A percentile compares a stretch with the other conserved stretches of the same genome.
phyloP scores from a whole-genome alignment of 140 eudicot genomes.

The Senecio squalidus region DNA sequence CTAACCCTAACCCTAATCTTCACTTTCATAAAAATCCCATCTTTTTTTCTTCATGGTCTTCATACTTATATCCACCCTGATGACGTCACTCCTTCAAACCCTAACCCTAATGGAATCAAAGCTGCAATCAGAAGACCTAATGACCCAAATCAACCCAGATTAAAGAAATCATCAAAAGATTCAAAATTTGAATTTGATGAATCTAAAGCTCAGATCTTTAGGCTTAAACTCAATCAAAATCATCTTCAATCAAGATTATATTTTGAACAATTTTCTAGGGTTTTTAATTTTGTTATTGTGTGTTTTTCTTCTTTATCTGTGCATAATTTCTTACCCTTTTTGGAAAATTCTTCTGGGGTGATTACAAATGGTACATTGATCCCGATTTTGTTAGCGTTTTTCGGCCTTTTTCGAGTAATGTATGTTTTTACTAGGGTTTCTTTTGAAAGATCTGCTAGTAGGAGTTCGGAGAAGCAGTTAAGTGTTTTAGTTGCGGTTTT shows the following conservation, averaged over 20 bases:
- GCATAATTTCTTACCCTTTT: conserved; percentile 36
- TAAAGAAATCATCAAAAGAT: conserved; percentile 58
- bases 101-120: conserved; percentile 41
- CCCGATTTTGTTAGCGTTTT: conserved; percentile 61
- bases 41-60: conserved; percentile 59
- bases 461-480: conserved; percentile 57
- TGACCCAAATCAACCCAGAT: conserved; percentile 50
- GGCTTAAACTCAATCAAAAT: conserved; percentile 65
- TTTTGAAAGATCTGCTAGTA: conserved; percentile 75
- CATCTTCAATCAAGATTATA: conserved; percentile 67
- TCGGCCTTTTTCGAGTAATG: conserved; percentile 41
- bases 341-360: conserved; percentile 37
- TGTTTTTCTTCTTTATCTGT: conserved; percentile 41
- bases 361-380: conserved; percentile 58
- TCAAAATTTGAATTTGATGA: conserved; percentile 76
- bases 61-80: conserved; percentile 96
- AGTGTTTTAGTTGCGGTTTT: conserved; percentile 44
- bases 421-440: conserved; percentile 46
- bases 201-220: conserved; percentile 93
- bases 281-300: conserved; percentile 49
- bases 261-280: conserved; percentile 52
- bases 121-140: conserved; percentile 85
- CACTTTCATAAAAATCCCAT: conserved; percentile 65
- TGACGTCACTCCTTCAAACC: conserved; percentile 61
- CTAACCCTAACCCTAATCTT: conserved; percentile 56